A percentile compares a stretch with the other conserved stretches of the same genome.
phyloP scores from a whole-genome alignment of 2,329 filamentous ascomycete species.

The Kalaharituber pfeilii region DNA sequence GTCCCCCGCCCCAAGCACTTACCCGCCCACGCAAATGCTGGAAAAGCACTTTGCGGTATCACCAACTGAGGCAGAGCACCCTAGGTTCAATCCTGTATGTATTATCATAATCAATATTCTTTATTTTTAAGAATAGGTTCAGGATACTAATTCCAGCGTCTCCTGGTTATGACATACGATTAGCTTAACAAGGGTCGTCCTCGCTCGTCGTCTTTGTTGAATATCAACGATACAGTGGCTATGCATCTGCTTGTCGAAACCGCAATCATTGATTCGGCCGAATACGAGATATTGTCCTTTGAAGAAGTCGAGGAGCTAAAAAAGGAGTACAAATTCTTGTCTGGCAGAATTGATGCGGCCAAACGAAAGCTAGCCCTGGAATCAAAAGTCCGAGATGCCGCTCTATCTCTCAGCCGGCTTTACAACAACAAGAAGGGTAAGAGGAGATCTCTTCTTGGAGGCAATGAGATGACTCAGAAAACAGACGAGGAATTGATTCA shows the following conservation, averaged over 20 bases:
- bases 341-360: constrained; percentile 62
- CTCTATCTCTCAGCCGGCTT: constrained; percentile 66
- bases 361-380: constrained; percentile 74
- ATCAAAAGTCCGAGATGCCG: constrained; percentile 85
- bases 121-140: no score
- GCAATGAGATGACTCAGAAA: constrained; percentile 30
- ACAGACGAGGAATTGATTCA: constrained; percentile 58
- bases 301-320: constrained; percentile 86
- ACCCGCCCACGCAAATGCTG: constrained; percentile 12
- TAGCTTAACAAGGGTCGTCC: constrained; percentile 37
- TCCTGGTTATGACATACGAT: not conserved
- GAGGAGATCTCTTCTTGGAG: constrained; percentile 34
- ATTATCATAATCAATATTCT: no score
- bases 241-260: constrained; percentile 89
- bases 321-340: constrained; percentile 59
- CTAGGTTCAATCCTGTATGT: constrained; percentile 18
- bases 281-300: constrained; percentile 70
- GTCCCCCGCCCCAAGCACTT: not conserved
- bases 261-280: constrained; percentile 70
- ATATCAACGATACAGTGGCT: constrained; percentile 56
- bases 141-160: no score
- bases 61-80: constrained; percentile 14
- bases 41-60: constrained; percentile 16
- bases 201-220: constrained; percentile 40
- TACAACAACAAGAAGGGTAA: constrained; percentile 32